Base-by-base conservation (phyloP, 305 asterid species). In the Solanum hybrid region DNA sequence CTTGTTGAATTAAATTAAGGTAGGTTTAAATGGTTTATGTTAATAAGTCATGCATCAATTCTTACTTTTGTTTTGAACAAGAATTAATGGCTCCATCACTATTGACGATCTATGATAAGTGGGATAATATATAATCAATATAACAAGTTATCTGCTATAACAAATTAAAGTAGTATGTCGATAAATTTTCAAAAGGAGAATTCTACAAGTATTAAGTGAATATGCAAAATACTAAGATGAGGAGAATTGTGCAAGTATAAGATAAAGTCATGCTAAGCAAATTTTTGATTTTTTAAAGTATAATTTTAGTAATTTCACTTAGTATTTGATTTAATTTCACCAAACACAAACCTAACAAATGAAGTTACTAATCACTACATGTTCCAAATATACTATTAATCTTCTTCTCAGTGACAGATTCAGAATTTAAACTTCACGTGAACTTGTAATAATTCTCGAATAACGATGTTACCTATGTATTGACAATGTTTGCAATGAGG, bases 401-500 rank as follows among this genome's bases (percentile, higher is more conserved):
- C 3, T 68, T n/a, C 13, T n/a, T 68, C 5, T 68, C 1, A 4
- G 1, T 68, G 15, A 24, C 31, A n/a, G 0, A 70, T 24, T n/a
- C 4, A 70, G 0, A 11, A 24, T 24, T 24, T 10, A 10, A 70
- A 24, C 3, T 70, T 70, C 32, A 70, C 15, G 0, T 70, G 0
- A 24, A 70, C 2, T 70, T 24, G 15, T 24, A 70, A 70, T 70
- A 70, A 14, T 87, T 61, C 11, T 87, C 0, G 13, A 13, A 8
- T 31, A 24, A 2, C 2, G 57, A 34, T 3, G 1, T 77, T 93
- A 97, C 99, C 99, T 93, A 94, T 94, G 87, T 97, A 95, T 61
- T 95, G 98, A 89, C 99, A 97, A 57, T 97, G 97, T 90, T 92
- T 94, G 97, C 99, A 96, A 39, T 93, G 92, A 39, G 89, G 94